Evolutionary conservation across 352 stramenopile genomes (phyloP).

Genomic region (Pythium volutum): DNA sequence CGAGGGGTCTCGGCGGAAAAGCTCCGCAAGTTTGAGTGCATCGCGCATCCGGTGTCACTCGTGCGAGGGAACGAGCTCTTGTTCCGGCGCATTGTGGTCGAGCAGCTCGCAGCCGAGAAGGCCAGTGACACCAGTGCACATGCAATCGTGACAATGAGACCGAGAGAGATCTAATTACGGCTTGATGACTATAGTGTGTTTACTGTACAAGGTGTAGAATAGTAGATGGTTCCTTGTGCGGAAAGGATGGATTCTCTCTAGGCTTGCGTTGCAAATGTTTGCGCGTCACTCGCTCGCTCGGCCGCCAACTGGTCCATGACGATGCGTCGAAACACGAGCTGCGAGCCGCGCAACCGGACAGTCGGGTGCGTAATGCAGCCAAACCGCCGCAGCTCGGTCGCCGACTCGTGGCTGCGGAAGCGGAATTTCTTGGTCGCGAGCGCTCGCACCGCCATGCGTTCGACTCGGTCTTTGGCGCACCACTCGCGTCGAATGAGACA

Average conservation of each 20-base stretch:
- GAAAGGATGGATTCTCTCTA: too few relatives aligned
- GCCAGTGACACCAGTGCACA: too few relatives aligned
- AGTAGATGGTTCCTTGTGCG: too few relatives aligned
- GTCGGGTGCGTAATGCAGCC: conserved; percentile 1
- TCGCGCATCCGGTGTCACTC: neutral
- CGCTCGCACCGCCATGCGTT: conserved; percentile 1
- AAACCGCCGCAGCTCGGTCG: neutral
- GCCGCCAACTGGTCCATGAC: conserved; percentile 5
- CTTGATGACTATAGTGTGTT: too few relatives aligned
- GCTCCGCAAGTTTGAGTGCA: neutral
- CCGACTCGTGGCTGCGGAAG: neutral
- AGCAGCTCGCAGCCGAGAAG: too few relatives aligned
- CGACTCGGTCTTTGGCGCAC: neutral
- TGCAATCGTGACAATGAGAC: too few relatives aligned
- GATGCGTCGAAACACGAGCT: conserved; percentile 10
- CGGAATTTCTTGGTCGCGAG: conserved; percentile 8
- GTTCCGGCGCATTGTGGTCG: neutral
- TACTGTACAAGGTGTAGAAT: too few relatives aligned
- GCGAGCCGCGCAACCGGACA: neutral
- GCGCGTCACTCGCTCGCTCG: neutral
- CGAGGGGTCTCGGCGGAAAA: too few relatives aligned
- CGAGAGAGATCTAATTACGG: too few relatives aligned
- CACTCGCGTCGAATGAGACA: conserved; percentile 12
- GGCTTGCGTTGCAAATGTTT: neutral
- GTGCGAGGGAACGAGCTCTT: neutral